Percentiles rank a stretch among this genome's conserved stretches.
Conservation (phyloP, 306 rosid species). For the Lablab purpureus region DNA sequence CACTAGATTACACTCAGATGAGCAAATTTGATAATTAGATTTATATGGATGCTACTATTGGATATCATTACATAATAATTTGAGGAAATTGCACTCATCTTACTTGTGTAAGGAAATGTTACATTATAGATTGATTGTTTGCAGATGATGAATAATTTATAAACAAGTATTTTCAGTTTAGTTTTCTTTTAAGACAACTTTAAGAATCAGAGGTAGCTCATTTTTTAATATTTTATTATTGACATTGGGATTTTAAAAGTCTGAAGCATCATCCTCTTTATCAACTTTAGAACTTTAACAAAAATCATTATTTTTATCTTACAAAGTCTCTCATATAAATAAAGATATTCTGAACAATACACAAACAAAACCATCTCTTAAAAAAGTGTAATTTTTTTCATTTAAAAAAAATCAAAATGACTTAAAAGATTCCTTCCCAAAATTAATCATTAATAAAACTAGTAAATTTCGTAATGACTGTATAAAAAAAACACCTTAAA, state of each 20-base stretch:
- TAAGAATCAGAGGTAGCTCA: background rate
- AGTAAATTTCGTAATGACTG: no score
- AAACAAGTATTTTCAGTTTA: background rate
- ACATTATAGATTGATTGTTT: background rate
- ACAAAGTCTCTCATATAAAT: background rate
- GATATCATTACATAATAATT: background rate
- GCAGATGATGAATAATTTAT: background rate
- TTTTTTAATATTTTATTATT: background rate
- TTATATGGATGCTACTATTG: background rate
- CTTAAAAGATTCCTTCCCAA: no score
- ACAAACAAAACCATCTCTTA: background rate
- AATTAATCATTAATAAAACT: no score
- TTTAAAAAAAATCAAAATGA: no score
- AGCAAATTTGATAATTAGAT: background rate
- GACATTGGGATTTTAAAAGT: background rate
- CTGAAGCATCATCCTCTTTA: background rate
- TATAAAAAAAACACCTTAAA: background rate
- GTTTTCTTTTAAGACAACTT: background rate
- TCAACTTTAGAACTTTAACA: background rate
- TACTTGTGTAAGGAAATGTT: background rate
- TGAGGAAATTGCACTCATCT: background rate
- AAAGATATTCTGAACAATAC: background rate
- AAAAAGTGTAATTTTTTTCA: no score
- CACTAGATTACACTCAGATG: background rate
- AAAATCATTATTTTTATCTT: background rate